Percentiles rank a stretch among this genome's conserved stretches.
Evolutionary conservation across 345 rosid species (phyloP).

Genomic region (Euphorbia pulcherrima): DNA sequence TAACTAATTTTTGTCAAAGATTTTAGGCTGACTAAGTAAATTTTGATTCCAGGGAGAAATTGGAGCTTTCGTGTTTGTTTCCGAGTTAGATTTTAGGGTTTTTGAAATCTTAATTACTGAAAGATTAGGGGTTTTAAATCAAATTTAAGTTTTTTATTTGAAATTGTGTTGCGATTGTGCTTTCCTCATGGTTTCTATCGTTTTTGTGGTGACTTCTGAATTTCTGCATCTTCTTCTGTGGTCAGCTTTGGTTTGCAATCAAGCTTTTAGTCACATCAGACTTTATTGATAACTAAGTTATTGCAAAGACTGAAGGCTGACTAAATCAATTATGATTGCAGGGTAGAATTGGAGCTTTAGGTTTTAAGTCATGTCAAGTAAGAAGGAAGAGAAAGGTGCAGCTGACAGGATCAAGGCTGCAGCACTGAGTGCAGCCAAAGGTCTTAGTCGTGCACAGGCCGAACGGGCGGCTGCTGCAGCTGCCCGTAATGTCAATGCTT

Average conservation of each 20-base stretch:
- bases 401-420: slow-evolving; percentile 94
- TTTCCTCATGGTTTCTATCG: neutral
- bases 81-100: too few relatives aligned
- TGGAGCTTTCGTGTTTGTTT: too few relatives aligned
- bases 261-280: too few relatives aligned
- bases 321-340: neutral
- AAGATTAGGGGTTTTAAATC: neutral
- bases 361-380: slow-evolving; percentile 58
- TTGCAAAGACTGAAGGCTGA: neutral
- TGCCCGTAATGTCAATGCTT: slow-evolving; percentile 87
- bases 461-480: slow-evolving; percentile 95
- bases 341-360: neutral
- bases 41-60: too few relatives aligned
- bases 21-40: too few relatives aligned
- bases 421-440: slow-evolving; percentile 78
- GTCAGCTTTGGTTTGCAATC: neutral
- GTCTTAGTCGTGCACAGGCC: slow-evolving; percentile 95
- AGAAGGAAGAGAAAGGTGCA: slow-evolving; percentile 82
- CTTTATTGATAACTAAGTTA: neutral
- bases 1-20: too few relatives aligned
- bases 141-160: neutral
- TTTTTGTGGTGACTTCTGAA: neutral
- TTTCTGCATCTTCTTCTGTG: neutral
- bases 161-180: neutral
- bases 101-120: neutral